Percentiles rank a stretch among this genome's conserved stretches.
Evolutionary conservation across 176 grass and related monocot species (phyloP).

Genomic region (Juncus inflexus): DNA sequence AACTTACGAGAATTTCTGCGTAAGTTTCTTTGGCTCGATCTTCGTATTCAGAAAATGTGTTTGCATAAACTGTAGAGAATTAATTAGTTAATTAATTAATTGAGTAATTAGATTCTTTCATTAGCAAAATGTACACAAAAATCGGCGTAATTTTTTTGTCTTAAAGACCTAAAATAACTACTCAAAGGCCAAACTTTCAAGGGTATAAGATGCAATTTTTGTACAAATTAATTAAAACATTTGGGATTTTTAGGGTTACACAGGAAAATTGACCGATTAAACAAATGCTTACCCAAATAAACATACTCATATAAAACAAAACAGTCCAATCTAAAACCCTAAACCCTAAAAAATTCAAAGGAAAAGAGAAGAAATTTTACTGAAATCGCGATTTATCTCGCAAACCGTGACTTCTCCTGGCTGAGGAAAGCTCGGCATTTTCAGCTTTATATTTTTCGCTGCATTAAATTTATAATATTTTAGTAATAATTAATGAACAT

Average conservation of each 20-base stretch:
- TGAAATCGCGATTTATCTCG: constrained; percentile 89
- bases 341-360: neutral
- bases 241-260: neutral
- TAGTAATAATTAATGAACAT: too few relatives aligned
- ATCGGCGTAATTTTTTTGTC: neutral
- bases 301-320: too few relatives aligned
- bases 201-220: neutral
- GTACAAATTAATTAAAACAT: neutral
- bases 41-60: constrained; percentile 58
- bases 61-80: constrained; percentile 45
- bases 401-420: constrained; percentile 78
- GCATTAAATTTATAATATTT: too few relatives aligned
- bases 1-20: constrained; percentile 65
- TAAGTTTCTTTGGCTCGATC: constrained; percentile 70
- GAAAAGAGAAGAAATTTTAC: constrained; percentile 17
- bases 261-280: neutral
- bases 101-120: neutral
- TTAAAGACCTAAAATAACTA: too few relatives aligned
- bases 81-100: neutral
- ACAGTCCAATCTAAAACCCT: neutral
- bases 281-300: neutral
- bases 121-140: neutral
- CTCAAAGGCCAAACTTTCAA: neutral
- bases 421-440: constrained; percentile 76
- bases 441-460: too few relatives aligned